Evolutionary conservation across 2,329 filamentous ascomycete genomes (phyloP).

Genomic region (Emmonsiellopsis sp.): DNA sequence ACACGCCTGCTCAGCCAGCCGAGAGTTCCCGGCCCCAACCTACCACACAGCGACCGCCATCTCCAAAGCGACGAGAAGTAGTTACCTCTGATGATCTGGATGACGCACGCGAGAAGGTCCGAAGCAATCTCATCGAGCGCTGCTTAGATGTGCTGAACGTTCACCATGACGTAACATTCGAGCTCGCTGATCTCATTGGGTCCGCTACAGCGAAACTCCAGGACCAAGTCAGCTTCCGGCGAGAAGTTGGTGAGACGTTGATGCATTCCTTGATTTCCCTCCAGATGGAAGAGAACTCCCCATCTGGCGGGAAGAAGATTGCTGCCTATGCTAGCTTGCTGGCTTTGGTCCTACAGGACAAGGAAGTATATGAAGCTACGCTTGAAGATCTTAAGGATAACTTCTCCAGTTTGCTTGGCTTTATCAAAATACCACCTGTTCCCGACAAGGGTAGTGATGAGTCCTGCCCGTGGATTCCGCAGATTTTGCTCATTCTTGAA

Average conservation of each 20-base stretch:
- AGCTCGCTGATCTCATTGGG: slow-evolving; percentile 77
- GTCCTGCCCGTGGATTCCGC: slow-evolving; percentile 84
- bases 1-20: slow-evolving; percentile 13
- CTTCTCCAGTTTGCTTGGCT: slow-evolving; percentile 65
- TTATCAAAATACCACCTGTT: slow-evolving; percentile 55
- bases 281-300: slow-evolving; percentile 49
- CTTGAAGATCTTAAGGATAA: slow-evolving; percentile 67
- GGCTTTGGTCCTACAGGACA: slow-evolving; percentile 76
- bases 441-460: slow-evolving; percentile 62
- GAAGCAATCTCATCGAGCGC: slow-evolving; percentile 73
- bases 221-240: slow-evolving; percentile 50
- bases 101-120: slow-evolving; percentile 60
- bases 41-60: slow-evolving; percentile 13
- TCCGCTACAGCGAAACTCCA: slow-evolving; percentile 57
- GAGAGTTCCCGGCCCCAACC: slow-evolving; percentile 15
- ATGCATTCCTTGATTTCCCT: slow-evolving; percentile 71
- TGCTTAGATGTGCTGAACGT: slow-evolving; percentile 83
- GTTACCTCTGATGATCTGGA: slow-evolving; percentile 70
- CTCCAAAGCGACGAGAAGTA: slow-evolving; percentile 23
- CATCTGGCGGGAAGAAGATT: slow-evolving; percentile 57
- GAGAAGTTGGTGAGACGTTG: slow-evolving; percentile 73
- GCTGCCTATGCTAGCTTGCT: slow-evolving; percentile 88
- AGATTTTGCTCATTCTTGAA: slow-evolving; percentile 83
- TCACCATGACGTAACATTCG: slow-evolving; percentile 81
- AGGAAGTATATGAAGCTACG: slow-evolving; percentile 68